These are phyloP conservation scores for Diaporthe sp. DNA, from an alignment of 2,329 filamentous ascomycete species.

Conservation along the genomic window DNA sequence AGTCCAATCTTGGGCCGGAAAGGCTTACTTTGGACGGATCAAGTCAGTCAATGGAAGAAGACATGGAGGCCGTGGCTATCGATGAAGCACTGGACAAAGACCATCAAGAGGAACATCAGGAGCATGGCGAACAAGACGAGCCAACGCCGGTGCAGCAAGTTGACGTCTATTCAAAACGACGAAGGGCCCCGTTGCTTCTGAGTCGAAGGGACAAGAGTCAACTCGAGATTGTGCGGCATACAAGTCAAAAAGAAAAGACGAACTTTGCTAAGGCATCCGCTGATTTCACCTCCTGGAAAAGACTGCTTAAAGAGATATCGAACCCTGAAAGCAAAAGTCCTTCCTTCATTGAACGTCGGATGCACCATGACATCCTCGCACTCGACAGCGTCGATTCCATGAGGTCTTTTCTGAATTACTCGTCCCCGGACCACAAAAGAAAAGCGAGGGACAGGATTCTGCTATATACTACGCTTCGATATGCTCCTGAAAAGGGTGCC, in stretches of 20 bases:
- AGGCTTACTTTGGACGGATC: no score
- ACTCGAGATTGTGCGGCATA: neutral
- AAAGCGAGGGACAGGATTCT: constrained; percentile 51
- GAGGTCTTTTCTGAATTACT: constrained; percentile 50
- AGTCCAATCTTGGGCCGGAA: neutral
- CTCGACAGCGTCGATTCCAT: constrained; percentile 50
- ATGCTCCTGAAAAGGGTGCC: constrained; percentile 41
- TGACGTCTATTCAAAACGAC: neutral
- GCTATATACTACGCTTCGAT: constrained; percentile 48
- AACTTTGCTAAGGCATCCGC: neutral
- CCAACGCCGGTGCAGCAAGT: neutral
- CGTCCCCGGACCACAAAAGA: constrained; percentile 44
- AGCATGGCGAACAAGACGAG: neutral
- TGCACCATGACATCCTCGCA: constrained; percentile 51
- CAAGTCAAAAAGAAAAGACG: neutral
- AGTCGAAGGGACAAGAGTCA: constrained; percentile 1
- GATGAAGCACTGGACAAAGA: constrained; percentile 24
- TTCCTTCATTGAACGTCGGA: constrained; percentile 42
- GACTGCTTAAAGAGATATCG: neutral
- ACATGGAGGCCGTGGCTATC: neutral
- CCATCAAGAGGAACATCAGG: neutral
- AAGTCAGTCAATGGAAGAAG: neutral
- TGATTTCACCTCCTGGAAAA: constrained; percentile 24
- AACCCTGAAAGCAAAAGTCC: constrained; percentile 13
- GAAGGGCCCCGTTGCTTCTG: neutral